Base-by-base conservation (phyloP, 345 rosid genomes). In the Passiflora organensis region DNA sequence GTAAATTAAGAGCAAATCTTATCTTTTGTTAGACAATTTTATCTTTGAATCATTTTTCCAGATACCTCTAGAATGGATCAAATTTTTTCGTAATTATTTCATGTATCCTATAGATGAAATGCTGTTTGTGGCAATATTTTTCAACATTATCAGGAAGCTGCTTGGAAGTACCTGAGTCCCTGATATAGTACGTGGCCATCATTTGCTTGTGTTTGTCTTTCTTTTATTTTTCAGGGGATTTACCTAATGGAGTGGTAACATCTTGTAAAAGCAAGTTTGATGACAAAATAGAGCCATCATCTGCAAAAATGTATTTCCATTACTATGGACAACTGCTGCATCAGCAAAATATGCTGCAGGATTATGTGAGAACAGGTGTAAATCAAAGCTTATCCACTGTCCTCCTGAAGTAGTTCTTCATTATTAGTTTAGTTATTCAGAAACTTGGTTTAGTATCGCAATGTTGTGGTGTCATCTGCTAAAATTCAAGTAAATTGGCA, bases 221-320 rank as follows among this genome's bases (percentile, higher is more conserved):
- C 34, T 65, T 72, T 60, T 18, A 32, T 41, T 22, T 59, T 63
- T 12, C 81, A 93, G 95, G 62, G 61, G 51, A 55, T 43, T 57
- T 82, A 46, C 65, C 77, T 39, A 83, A 86, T 72, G 90, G 93
- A 69, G 66, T 55, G n/a, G 55, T 80, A 45, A 66, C 77, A 47
- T 52, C 56, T 68, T 57, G 63, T 59, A 81, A 56, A 60, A 73
- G 96, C 94, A 93, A 84, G 82, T 93, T 93, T 20, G 96, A 89
- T 53, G 72, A 73, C 55, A 93, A 93, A 72, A 87, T 93, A 42
- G 99, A 93, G 65, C 48, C 95, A 34, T 80, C 95, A 20, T 93
- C 99, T 17, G 94, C 99, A 41, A 93, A 93, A 76, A 89, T 93
- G 96, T 93, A 93, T 76, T 93, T 93, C 63, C 96, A 93, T 78